Conservation (phyloP, 208 protist species). For the Hexamita inflata region DNA sequence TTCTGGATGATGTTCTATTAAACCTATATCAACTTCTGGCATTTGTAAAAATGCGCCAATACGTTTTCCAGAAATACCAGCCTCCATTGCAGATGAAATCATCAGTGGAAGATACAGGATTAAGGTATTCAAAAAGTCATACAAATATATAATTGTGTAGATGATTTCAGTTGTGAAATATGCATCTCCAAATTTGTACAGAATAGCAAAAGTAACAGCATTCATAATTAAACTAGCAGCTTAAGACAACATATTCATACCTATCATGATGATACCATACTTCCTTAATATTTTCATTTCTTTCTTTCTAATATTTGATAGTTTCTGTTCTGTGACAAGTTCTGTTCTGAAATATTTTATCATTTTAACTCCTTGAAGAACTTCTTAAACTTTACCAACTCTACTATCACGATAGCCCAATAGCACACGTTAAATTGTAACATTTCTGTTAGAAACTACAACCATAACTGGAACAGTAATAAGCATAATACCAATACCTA, state of each 20-base stretch:
- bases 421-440: constrained; percentile 19
- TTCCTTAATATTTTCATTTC: constrained; percentile 5
- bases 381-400: constrained; percentile 45
- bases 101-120: neutral
- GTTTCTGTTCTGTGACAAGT: constrained; percentile 29
- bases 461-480: constrained; percentile 43
- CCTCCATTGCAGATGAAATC: neutral
- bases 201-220: constrained; percentile 11
- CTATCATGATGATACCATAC: neutral
- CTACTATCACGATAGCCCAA: constrained; percentile 41
- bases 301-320: constrained; percentile 28
- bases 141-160: neutral
- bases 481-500: constrained; percentile 45
- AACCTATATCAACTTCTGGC: neutral
- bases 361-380: constrained; percentile 48
- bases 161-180: neutral
- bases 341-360: constrained; percentile 56
- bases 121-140: neutral
- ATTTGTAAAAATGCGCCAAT: constrained; percentile 23
- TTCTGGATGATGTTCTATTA: neutral
- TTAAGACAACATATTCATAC: neutral
- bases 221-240: neutral
- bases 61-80: constrained; percentile 7
- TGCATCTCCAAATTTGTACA: neutral
- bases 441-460: neutral